Evolutionary conservation across 148 eudicot genomes (phyloP).

Genomic region (Rhododendron mucronatum): DNA sequence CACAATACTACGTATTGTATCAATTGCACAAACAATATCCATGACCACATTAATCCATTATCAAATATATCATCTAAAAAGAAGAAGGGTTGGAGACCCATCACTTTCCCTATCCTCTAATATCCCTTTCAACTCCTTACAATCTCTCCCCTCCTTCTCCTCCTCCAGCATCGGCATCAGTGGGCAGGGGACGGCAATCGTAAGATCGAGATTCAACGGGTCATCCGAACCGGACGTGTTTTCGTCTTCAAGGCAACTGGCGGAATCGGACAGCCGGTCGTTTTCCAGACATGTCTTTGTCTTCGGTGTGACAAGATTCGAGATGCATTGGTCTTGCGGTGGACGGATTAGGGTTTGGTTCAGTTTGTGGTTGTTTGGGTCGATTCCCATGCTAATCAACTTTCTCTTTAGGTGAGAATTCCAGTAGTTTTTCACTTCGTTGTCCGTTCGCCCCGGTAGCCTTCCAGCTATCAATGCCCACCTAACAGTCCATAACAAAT

Average conservation of each 20-base stretch:
- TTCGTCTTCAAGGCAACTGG: background rate
- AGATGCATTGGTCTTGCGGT: background rate
- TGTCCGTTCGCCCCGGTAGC: slow-evolving; percentile 31
- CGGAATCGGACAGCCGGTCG: background rate
- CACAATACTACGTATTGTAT: background rate
- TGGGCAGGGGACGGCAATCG: slow-evolving; percentile 22
- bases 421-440: slow-evolving; percentile 31
- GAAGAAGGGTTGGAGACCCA: background rate
- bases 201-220: slow-evolving; percentile 38
- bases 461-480: slow-evolving; percentile 36
- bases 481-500: slow-evolving; percentile 5
- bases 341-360: background rate
- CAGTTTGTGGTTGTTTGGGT: slow-evolving; percentile 18
- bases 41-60: background rate
- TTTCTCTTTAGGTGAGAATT: slow-evolving; percentile 23
- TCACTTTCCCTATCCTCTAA: background rate
- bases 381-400: slow-evolving; percentile 17
- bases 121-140: background rate
- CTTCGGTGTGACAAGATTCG: background rate
- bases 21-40: background rate
- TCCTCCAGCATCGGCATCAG: background rate
- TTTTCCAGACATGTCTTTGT: background rate
- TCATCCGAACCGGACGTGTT: slow-evolving; percentile 3
- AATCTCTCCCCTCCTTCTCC: background rate
- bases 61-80: background rate